Evolutionary conservation across 2,329 filamentous ascomycete species (phyloP).

Genomic region (Trichoderma aggressivum): DNA sequence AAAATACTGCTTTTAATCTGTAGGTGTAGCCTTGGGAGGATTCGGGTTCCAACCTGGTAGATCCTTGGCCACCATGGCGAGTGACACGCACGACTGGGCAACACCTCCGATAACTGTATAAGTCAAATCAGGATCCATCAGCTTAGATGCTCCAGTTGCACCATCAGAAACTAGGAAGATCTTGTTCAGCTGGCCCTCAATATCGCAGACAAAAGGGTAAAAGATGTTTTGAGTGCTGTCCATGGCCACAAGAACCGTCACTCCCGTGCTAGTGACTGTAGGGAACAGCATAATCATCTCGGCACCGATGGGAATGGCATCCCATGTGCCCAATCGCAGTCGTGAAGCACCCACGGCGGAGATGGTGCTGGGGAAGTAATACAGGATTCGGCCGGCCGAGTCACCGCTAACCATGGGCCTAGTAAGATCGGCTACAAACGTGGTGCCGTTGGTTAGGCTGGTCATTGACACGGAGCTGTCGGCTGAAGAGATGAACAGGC

Average conservation of each 20-base stretch:
- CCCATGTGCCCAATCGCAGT: neutral
- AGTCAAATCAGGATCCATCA: neutral
- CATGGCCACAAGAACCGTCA: neutral
- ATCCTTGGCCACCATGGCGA: conserved; percentile 1
- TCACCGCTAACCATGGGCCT: neutral
- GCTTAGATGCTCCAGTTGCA: neutral
- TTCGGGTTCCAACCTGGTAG: neutral
- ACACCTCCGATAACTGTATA: neutral
- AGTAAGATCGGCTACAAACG: neutral
- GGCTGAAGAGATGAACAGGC: neutral
- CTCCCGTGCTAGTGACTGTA: neutral
- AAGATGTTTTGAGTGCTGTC: neutral
- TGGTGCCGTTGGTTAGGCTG: neutral
- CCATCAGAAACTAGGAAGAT: neutral
- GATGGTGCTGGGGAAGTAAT: conserved; percentile 3
- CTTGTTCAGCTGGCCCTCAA: conserved; percentile 3
- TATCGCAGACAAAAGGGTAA: neutral
- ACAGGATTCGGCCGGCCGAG: neutral
- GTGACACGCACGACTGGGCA: neutral
- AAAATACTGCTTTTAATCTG: too few species aligned
- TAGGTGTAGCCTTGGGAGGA: neutral
- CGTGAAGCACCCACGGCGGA: neutral
- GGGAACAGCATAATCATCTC: neutral
- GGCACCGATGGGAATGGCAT: neutral
- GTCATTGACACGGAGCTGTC: neutral